Conservation (phyloP, 108 stramenopile species). For the Phaeodactylum tricornutum region DNA sequence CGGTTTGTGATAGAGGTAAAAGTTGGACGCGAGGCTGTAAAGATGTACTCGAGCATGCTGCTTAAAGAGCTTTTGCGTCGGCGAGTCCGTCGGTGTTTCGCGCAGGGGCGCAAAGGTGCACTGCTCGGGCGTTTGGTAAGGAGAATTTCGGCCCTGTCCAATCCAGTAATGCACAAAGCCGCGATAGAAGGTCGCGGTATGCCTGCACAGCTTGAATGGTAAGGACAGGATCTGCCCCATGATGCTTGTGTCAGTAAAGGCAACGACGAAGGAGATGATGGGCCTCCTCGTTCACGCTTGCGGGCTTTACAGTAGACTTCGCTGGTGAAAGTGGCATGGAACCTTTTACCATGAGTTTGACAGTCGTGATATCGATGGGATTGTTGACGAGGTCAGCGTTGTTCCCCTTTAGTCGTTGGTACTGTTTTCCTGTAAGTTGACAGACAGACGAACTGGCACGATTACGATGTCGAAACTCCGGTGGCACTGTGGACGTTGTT, state of each 20-base stretch:
- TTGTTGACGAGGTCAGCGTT: too few species aligned
- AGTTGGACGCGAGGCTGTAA: conserved; percentile 78
- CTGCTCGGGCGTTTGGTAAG: conserved; percentile 27
- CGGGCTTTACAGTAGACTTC: too few species aligned
- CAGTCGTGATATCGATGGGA: too few species aligned
- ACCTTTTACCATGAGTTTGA: too few species aligned
- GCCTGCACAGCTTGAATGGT: conserved; percentile 19
- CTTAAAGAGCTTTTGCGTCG: conserved; percentile 41
- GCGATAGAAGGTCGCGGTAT: conserved; percentile 56
- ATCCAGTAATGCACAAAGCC: conserved; percentile 68
- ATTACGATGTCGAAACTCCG: too few species aligned
- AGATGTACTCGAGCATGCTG: conserved; percentile 82
- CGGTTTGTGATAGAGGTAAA: conserved; percentile 86
- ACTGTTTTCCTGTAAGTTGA: too few species aligned
- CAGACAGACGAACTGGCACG: too few species aligned
- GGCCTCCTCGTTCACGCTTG: too few species aligned
- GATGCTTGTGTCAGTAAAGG: not conserved
- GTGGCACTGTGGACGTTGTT: too few species aligned
- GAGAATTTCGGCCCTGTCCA: conserved; percentile 41
- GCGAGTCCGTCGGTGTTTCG: conserved; percentile 14
- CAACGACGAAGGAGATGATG: too few species aligned
- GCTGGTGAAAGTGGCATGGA: too few species aligned
- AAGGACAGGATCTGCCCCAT: conserved; percentile 10
- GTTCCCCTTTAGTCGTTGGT: too few species aligned
- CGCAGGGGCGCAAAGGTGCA: conserved; percentile 30